phyloP scores from a whole-genome alignment of 371 early-diverging fungal genomes.

The Coemansia sp. region DNA sequence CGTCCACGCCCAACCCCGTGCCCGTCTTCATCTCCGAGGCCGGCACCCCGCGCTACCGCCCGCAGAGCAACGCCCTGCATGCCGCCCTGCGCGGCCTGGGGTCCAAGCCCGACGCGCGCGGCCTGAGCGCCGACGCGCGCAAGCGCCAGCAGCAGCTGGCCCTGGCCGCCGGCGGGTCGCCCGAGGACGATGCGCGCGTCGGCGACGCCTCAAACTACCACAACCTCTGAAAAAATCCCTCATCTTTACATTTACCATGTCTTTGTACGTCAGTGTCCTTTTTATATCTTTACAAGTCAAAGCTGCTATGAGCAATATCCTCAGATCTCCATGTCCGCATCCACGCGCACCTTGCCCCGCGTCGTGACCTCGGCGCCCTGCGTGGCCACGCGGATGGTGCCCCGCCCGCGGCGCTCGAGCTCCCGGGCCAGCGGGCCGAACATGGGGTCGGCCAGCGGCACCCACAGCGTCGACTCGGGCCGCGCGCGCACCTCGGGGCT shows the following conservation, averaged over 20 bases:
- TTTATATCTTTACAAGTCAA: neutral
- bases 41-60: conserved; percentile 25
- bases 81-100: conserved; percentile 12
- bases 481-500: conserved; percentile 34
- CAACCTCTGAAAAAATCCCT: neutral
- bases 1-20: conserved; percentile 27
- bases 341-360: conserved; percentile 18
- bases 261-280: neutral
- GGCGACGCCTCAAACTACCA: conserved; percentile 1
- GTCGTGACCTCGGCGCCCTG: conserved; percentile 34
- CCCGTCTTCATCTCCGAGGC: conserved; percentile 30
- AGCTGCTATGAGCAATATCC: neutral
- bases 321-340: conserved; percentile 21
- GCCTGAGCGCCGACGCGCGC: neutral
- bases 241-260: too few relatives aligned
- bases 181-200: conserved; percentile 42
- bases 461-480: conserved; percentile 37
- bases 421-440: conserved; percentile 20
- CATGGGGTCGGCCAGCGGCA: conserved; percentile 33
- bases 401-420: conserved; percentile 29
- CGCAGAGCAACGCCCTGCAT: conserved; percentile 28
- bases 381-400: conserved; percentile 35
- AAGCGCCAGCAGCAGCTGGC: conserved; percentile 2
- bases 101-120: neutral
- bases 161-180: conserved; percentile 4